Evolutionary conservation across 306 rosid species (phyloP), one percentile per base, ranked within the genome.

Genomic region (Biancaea sappan): DNA sequence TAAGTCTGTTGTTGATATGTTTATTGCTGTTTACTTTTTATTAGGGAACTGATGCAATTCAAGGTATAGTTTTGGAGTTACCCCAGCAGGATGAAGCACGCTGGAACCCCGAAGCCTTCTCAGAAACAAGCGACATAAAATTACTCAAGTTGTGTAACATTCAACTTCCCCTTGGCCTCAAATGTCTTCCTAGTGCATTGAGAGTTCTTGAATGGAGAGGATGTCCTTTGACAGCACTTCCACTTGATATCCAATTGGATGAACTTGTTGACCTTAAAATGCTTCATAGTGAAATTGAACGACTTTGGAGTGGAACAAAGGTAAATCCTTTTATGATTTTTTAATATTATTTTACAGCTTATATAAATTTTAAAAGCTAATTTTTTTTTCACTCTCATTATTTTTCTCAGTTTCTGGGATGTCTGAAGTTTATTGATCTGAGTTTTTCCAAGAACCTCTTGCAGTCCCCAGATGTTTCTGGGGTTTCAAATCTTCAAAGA

Each of bases 261-360:
- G 41, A 72, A 18, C 59, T 72, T n/a, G 77, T 72, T 31, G 47
- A 72, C n/a, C 29, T 52, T 52, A 52, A 52, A 52, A 21, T 52
- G 28, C 25, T 22, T 52, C 16, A 22, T 25, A 52, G 77, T 3
- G 40, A 29, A 28, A 58, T 58, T 29, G 22, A 29, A 29, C 22
- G 29, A 2, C 64, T 58, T 16, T 58, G 31, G 25, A 0, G 19
- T 1, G 48, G 37, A 73, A 43, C 2, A 29, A 31, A n/a, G 26
- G 77, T 72, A 72, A 72, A 13, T 60, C 18, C 56, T 21, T n/a
- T n/a, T n/a, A n/a, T n/a, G 0, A 0, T n/a, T 16, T 21, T 31
- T 34, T 5, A 38, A 38, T 10, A 4, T 15, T 32, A 0, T 4
- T 32, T 28, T 15, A 25, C 5, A 19, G 2, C 13, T 24, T 8